Evolutionary conservation across 495 filamentous ascomycete genomes (phyloP), one percentile per base, ranked within the genome.

Genomic region (Hypoxylon rickii): DNA sequence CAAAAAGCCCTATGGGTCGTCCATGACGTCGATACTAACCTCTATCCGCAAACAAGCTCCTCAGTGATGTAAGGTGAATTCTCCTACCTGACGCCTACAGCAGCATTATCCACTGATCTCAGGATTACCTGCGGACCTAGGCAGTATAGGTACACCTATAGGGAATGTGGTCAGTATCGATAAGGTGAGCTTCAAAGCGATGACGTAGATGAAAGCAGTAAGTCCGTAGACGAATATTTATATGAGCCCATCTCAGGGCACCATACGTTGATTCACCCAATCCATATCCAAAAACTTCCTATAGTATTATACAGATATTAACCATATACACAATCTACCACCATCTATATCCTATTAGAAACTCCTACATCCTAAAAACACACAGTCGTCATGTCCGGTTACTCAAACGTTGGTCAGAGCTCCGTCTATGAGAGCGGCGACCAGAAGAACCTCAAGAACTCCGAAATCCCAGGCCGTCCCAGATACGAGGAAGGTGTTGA

Each of bases 401-500:
- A 73, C 44, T 76, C 76, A 7, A 74, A 70, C 19, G 73, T 76
- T 34, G 74, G 74, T 44, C 70, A 73, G 42, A 51, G 61, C 37
- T 61, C 62, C 17, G 63, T 76, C n/a, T 77, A 80, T 48, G 69
- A 77, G 54, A 69, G 49, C 20, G 86, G 84, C 48, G 89, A 93
- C 70, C 88, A 91, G 77, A 79, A 81, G 59, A 92, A 84, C 68
- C 63, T 64, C 21, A 83, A 84, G 52, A 53, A 78, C 55, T 77
- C 81, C 10, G 87, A 86, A 58, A 58, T 79, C 36, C 69, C 81
- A 17, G 65, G 68, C 10, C 67, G 69, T 19, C 63, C 65, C 2
- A 73, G 84, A 38, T 92, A 80, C 74, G 72, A 89, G 39, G 87
- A 92, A 72, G 89, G 89, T 20, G 68, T 81, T 61, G 61, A 74